These are phyloP conservation scores for Gryganskiella cystojenkinii DNA, from an alignment of 192 early-diverging fungal species.

Conservation along the genomic window DNA sequence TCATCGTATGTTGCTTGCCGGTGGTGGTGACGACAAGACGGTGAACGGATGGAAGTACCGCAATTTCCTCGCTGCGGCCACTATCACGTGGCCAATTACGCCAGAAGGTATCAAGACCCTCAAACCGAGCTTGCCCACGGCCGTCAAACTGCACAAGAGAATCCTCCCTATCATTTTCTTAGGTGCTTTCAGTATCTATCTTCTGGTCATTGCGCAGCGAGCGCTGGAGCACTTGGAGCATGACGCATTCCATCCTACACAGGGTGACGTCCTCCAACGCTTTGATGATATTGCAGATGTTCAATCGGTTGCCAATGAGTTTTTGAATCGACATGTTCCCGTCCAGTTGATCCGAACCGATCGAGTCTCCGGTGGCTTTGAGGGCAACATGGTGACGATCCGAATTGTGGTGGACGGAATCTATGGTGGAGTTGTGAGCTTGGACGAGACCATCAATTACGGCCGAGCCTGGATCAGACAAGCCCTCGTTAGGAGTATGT, in stretches of 20 bases:
- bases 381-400: conserved; percentile 1
- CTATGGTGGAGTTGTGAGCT: background rate
- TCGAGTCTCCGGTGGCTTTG: background rate
- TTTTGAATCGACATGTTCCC: background rate
- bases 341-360: background rate
- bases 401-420: background rate
- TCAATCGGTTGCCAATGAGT: background rate
- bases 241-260: background rate
- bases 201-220: background rate
- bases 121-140: no score
- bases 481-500: background rate
- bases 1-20: no score
- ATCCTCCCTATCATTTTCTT: no score
- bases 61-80: no score
- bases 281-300: background rate
- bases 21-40: no score
- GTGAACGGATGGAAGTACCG: no score
- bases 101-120: no score
- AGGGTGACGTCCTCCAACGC: background rate
- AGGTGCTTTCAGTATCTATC: no score
- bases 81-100: no score
- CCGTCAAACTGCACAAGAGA: no score
- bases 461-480: background rate
- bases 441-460: conserved; percentile 1
- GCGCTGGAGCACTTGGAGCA: background rate